Percentiles rank a stretch among this genome's conserved stretches.
These are phyloP conservation scores for Coniochaeta sp. DNA, from an alignment of 2,329 filamentous ascomycete species.

Conservation along the genomic window DNA sequence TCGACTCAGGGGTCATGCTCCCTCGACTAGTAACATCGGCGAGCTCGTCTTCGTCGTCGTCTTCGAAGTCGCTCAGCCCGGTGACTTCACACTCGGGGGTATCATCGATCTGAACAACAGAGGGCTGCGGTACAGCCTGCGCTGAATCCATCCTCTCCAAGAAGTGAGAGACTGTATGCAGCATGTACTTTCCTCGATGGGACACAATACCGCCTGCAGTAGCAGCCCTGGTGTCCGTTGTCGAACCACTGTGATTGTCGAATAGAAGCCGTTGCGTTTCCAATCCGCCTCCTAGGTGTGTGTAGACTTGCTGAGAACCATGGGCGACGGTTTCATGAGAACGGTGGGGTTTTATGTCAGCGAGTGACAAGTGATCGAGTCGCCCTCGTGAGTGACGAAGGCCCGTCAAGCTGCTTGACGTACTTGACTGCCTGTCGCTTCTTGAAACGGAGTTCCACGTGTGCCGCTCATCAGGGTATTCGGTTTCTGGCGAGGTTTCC, in stretches of 20 bases:
- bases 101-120: background rate
- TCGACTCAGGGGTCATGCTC: background rate
- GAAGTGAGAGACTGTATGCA: background rate
- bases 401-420: too few species aligned
- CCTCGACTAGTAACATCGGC: constrained; percentile 4
- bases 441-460: too few species aligned
- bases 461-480: too few species aligned
- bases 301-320: background rate
- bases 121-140: background rate
- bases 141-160: background rate
- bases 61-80: constrained; percentile 4
- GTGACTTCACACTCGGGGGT: constrained; percentile 2
- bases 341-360: too few species aligned
- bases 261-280: background rate
- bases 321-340: too few species aligned
- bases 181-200: background rate
- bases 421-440: too few species aligned
- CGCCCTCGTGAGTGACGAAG: too few species aligned
- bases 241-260: background rate
- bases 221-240: background rate
- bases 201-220: background rate
- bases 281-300: background rate
- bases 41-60: constrained; percentile 3
- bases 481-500: too few species aligned
- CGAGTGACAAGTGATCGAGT: too few species aligned